Percentiles rank a stretch among this genome's conserved stretches.
These are phyloP conservation scores for Ambrosiella cleistominuta DNA, from an alignment of 2,329 filamentous ascomycete species.

Conservation along the genomic window DNA sequence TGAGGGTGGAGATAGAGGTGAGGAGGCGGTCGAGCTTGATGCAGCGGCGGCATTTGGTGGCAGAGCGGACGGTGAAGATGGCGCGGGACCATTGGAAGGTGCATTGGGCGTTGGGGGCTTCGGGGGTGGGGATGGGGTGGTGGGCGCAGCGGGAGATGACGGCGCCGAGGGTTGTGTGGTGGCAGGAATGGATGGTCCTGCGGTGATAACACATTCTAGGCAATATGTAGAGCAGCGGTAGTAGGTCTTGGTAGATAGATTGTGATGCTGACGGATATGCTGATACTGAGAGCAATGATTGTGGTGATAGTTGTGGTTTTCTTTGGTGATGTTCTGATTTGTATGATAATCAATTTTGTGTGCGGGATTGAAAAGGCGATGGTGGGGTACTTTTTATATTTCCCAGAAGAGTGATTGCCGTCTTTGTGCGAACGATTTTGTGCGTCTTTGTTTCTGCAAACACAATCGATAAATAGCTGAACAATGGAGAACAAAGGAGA, in stretches of 20 bases:
- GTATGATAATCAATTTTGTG: too few species aligned
- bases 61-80: conserved; percentile 10
- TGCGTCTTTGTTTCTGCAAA: too few species aligned
- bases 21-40: conserved; percentile 4
- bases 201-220: conserved; percentile 16
- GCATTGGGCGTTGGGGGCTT: background rate
- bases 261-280: background rate
- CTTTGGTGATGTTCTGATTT: too few species aligned
- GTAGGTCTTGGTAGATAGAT: background rate
- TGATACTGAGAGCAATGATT: background rate
- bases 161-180: conserved; percentile 12
- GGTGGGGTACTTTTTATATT: too few species aligned
- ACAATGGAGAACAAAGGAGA: background rate
- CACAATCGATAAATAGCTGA: background rate
- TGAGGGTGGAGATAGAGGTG: conserved; percentile 7
- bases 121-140: background rate
- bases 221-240: too few species aligned
- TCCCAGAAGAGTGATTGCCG: too few species aligned
- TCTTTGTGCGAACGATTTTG: too few species aligned
- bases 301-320: background rate
- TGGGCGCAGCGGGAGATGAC: conserved; percentile 10
- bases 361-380: too few species aligned
- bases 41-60: conserved; percentile 8
- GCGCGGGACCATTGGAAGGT: conserved; percentile 12
- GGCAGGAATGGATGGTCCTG: conserved; percentile 14